Evolutionary conservation across 495 filamentous ascomycete genomes (phyloP), one percentile per base, ranked within the genome.

Genomic region (Aspergillus carlsbadensis): DNA sequence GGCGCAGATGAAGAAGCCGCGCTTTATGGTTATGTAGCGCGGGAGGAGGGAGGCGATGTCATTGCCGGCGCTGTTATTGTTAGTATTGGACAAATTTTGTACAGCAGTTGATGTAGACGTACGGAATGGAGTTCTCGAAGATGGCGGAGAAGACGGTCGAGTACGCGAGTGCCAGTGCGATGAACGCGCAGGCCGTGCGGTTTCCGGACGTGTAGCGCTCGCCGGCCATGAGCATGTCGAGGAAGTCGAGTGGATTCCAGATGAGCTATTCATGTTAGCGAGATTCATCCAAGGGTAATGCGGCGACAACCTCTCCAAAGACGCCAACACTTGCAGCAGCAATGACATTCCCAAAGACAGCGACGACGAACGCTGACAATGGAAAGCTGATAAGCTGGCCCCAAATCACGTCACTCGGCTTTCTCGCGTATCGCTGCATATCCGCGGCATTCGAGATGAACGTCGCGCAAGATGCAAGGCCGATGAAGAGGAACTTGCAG

Each of bases 401-500:
- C 6, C 68, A 35, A 22, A 74, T 61, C 3, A 70, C 68, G 57
- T 74, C 69, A 37, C 63, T 70, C 1, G 71, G 71, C 41, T 61
- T 65, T 10, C 42, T 60, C 14, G 71, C 65, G 49, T 74, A 74
- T 8, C 71, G 58, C 41, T 71, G 70, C 14, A 66, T 48, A 62
- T 81, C 80, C 40, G 72, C 77, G 4, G 78, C 65, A 54, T 82
- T 72, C 45, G 74, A 78, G 11, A 79, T 77, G 62, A 82, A 82
- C 1, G 74, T 78, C 8, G 63, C 71, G 40, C 65, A 70, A 51
- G 65, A 70, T 14, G 70, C 71, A 29, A 67, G 62, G 5, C 68
- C 70, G 15, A 71, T 46, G n/a, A 66, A 65, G n/a, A 74, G 54
- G 64, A 71, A 72, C 5, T 65, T 69, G 31, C 66, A 57, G 10